Base-by-base conservation (phyloP, 306 rosid species). In the Fragaria iinumae region DNA sequence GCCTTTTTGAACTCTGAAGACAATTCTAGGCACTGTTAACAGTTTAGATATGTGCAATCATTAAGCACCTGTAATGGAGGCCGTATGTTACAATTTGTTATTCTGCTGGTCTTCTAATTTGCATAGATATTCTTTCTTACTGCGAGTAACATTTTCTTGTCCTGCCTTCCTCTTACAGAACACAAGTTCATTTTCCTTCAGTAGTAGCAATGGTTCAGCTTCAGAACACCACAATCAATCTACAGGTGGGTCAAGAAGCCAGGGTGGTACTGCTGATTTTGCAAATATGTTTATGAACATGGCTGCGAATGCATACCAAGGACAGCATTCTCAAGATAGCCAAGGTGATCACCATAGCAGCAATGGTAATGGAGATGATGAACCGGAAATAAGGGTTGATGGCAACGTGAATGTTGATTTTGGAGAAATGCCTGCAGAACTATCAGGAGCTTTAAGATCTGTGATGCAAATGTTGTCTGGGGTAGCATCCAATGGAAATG, bases 401-500 rank as follows among this genome's bases (percentile, higher is more conserved):
- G 86, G 89, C 23, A 83, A 83, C 80, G 47, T 88, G 60, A 84
- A 78, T 82, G 41, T 94, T 55, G 87, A 89, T 85, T 41, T 90
- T 23, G 93, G 87, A 27, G 89, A 84, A 74, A 83, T 91, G 81
- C 94, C 96, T 4, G 91, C 84, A 86, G 89, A 88, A 5, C 53
- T 95, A 55, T 21, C 85, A 2, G 93, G 95, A 20, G 88, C 89
- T 60, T 72, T 95, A 63, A 85, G 90, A 76, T 83, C 91, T 50
- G 65, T 90, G 83, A 88, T 92, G 93, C 91, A 87, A 70, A 87
- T 92, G 91, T 87, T 90, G 20, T 79, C 93, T 4, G 89, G 93
- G 73, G 71, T 76, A 64, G 83, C 79, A 12, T 60, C 88, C 36
- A 81, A 65, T 0, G 88, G 84, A 38, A 88, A 88, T 73, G 78